Conservation (phyloP, 2,329 filamentous ascomycete genomes). For the Claviceps maximensis region DNA sequence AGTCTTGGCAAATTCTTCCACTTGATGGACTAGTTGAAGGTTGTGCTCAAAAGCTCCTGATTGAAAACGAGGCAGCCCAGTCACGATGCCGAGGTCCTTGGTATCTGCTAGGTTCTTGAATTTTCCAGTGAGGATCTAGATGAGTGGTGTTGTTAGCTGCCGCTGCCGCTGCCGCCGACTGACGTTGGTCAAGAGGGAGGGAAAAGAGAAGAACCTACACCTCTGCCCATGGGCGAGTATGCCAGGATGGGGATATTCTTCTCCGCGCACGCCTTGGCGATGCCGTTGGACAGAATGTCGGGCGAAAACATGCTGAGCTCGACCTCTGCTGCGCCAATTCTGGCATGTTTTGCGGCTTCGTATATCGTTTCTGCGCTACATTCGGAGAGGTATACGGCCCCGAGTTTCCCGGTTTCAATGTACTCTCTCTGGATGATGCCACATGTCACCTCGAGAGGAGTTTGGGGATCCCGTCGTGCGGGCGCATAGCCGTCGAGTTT, state of each 20-base stretch:
- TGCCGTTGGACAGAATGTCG: conserved; percentile 36
- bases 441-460: conserved; percentile 23
- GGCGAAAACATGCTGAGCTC: conserved; percentile 38
- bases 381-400: conserved; percentile 39
- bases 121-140: conserved; percentile 17
- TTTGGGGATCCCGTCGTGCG: conserved; percentile 40
- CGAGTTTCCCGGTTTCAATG: conserved; percentile 37
- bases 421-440: conserved; percentile 29
- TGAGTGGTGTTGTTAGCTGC: too few relatives aligned
- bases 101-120: conserved; percentile 14
- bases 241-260: conserved; percentile 56
- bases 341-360: conserved; percentile 29
- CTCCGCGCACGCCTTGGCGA: conserved; percentile 44
- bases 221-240: conserved; percentile 33
- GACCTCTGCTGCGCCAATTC: conserved; percentile 36
- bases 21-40: conserved; percentile 42
- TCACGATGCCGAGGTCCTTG: conserved; percentile 11
- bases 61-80: conserved; percentile 44
- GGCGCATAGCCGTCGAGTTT: conserved; percentile 48
- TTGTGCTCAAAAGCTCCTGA: conserved; percentile 51
- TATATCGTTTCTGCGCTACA: conserved; percentile 34
- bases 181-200: background rate
- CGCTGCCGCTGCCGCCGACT: too few relatives aligned
- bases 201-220: background rate
- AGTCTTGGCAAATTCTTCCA: conserved; percentile 43